Conservation (phyloP, 2,329 filamentous ascomycete species). For the Onygenales sp. region DNA sequence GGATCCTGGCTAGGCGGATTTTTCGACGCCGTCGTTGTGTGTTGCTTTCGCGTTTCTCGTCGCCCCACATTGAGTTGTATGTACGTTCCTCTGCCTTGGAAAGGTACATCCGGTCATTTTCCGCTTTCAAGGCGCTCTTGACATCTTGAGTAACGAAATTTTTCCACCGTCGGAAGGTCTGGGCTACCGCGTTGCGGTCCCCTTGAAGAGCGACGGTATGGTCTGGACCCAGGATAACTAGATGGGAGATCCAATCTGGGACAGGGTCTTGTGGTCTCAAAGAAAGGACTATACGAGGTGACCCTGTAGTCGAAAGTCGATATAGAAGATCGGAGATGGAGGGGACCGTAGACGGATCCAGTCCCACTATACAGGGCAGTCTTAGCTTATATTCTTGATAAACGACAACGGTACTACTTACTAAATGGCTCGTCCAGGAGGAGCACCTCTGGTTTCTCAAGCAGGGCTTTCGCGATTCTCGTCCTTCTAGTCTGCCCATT, state of each 20-base stretch:
- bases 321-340: constrained; percentile 63
- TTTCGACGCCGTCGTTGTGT: too few relatives aligned
- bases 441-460: constrained; percentile 69
- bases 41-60: too few relatives aligned
- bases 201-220: constrained; percentile 59
- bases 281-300: constrained; percentile 66
- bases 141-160: constrained; percentile 7
- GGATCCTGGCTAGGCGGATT: too few relatives aligned
- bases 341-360: constrained; percentile 73
- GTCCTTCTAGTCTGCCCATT: constrained; percentile 87
- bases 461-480: constrained; percentile 75
- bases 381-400: constrained; percentile 3
- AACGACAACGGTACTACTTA: constrained; percentile 21
- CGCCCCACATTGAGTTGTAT: too few relatives aligned
- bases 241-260: constrained; percentile 82
- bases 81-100: too few relatives aligned
- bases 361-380: constrained; percentile 50
- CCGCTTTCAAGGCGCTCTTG: background rate
- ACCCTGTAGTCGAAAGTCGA: constrained; percentile 54
- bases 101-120: too few relatives aligned
- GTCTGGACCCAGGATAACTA: constrained; percentile 61
- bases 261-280: constrained; percentile 77
- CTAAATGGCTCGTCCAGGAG: constrained; percentile 88
- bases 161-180: constrained; percentile 21
- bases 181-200: constrained; percentile 52